These are phyloP conservation scores for Hansenula anomala DNA, from an alignment of 1,139 yeast species.

Conservation along the genomic window DNA sequence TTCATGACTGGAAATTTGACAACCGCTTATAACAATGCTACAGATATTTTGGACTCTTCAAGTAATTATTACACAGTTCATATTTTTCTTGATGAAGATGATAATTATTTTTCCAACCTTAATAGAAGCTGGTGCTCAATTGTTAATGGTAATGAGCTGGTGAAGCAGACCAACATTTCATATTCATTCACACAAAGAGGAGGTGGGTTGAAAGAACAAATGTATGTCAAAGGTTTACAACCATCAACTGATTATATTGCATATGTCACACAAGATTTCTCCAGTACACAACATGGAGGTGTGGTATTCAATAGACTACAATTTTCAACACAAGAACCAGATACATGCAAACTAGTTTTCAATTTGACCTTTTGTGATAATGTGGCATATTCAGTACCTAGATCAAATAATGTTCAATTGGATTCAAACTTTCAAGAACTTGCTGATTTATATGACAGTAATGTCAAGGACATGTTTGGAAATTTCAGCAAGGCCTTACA, in stretches of 20 bases:
- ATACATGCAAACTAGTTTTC: slow-evolving; percentile 69
- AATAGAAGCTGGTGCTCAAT: slow-evolving; percentile 68
- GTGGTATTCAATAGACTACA: slow-evolving; percentile 53
- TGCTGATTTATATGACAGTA: slow-evolving; percentile 51
- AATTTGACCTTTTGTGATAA: slow-evolving; percentile 71
- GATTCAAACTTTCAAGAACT: slow-evolving; percentile 22
- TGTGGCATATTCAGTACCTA: slow-evolving; percentile 89
- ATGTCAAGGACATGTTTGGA: slow-evolving; percentile 49
- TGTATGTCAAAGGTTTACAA: slow-evolving; percentile 57
- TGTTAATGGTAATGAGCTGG: slow-evolving; percentile 31
- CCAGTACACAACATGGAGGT: slow-evolving; percentile 49
- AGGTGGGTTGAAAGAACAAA: slow-evolving; percentile 51
- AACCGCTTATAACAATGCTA: slow-evolving; percentile 12
- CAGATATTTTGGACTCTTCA: slow-evolving; percentile 26
- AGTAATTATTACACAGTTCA: slow-evolving; percentile 34
- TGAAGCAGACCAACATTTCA: slow-evolving; percentile 28
- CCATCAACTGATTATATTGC: slow-evolving; percentile 62
- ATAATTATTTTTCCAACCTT: slow-evolving; percentile 28
- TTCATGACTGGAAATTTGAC: slow-evolving; percentile 62
- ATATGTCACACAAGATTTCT: slow-evolving; percentile 52
- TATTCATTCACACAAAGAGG: slow-evolving; percentile 29
- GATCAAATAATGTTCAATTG: slow-evolving; percentile 27
- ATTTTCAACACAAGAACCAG: slow-evolving; percentile 53
- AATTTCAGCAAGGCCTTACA: slow-evolving; percentile 77
- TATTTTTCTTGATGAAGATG: slow-evolving; percentile 39